Evolutionary conservation across 2,329 filamentous ascomycete species (phyloP), one percentile per base, ranked within the genome.

Genomic region (Microsporum canis): DNA sequence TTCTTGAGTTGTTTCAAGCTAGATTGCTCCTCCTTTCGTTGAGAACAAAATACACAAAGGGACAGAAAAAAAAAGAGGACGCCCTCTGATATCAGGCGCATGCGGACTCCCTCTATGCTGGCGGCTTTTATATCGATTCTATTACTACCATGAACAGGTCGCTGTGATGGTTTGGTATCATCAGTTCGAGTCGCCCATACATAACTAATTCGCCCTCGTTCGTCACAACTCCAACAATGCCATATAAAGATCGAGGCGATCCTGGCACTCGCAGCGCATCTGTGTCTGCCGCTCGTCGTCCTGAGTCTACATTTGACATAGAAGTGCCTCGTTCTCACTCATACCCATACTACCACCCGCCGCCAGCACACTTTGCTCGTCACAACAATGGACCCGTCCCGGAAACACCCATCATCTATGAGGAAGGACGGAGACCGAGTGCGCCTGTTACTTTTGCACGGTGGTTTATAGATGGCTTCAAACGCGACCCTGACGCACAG

Each of bases 381-480:
- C 36, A 45, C 6, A 34, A 41, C 17, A 27, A 41, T 31, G 36
- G 41, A 14, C 34, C 36, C 8, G 36, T 8, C 4, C 27, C 36
- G 8, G 33, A 55, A 34, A 55, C 33, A 33, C 57, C 39, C 12
- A 33, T 51, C 45, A 29, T 43, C 36, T 47, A 58, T 12, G 36
- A 57, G 34, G 60, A 60, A 5, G 51, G 58, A 39, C 33, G 58
- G 49, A 41, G 58, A 47, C 41, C 10, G 10, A 59, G 41, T 4
- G 31, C n/a, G 47, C 23, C 43, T 31, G 36, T 5, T 64, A 56
- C 51, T 60, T 61, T 67, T 41, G 60, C 58, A 12, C 62, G 59
- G 27, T 66, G 67, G n/a, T 62, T 71, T 43, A 47, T 67, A 14
- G 68, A 71, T 57, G 65, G 67, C 55, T 71, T 71, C 64, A 66